phyloP scores from a whole-genome alignment of 257 asterid species.

The Ajuga chamaepitys region DNA sequence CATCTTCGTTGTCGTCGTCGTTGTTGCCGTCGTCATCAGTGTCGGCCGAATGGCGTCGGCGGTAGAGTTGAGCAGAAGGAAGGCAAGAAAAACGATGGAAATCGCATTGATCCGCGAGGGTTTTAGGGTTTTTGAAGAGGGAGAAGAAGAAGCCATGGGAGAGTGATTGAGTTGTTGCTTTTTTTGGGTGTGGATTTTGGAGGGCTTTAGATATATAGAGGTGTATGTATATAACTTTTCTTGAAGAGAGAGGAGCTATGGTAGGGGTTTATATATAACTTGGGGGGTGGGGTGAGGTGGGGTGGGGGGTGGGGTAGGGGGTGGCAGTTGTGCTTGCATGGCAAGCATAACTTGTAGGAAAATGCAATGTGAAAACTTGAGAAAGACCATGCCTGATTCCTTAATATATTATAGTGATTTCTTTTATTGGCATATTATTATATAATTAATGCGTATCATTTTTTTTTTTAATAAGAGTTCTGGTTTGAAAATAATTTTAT shows the following conservation, averaged over 20 bases:
- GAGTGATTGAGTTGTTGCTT: not conserved
- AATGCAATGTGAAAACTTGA: slow-evolving; percentile 11
- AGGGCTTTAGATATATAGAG: not conserved
- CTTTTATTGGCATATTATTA: too few species aligned
- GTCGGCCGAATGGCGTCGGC: slow-evolving; percentile 16
- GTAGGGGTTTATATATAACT: not conserved
- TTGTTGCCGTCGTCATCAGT: slow-evolving; percentile 7
- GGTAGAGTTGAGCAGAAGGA: slow-evolving; percentile 8
- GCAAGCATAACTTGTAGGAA: not conserved
- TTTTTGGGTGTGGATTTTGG: not conserved
- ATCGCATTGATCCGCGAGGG: not conserved
- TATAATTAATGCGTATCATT: too few species aligned
- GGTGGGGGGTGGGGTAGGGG: not conserved
- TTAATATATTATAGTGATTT: too few species aligned
- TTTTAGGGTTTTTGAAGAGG: not conserved
- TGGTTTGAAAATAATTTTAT: too few species aligned
- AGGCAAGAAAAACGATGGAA: not conserved
- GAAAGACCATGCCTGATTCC: too few species aligned
- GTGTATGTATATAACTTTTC: not conserved
- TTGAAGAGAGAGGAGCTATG: slow-evolving; percentile 8
- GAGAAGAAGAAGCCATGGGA: slow-evolving; percentile 4
- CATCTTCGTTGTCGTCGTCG: not conserved
- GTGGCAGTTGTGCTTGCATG: not conserved
- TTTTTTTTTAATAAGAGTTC: too few species aligned
- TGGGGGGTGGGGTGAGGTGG: not conserved